Percentiles rank a stretch among this genome's conserved stretches.
Evolutionary conservation across 176 grass and related monocot genomes (phyloP).

Genomic region (Poa pratensis): DNA sequence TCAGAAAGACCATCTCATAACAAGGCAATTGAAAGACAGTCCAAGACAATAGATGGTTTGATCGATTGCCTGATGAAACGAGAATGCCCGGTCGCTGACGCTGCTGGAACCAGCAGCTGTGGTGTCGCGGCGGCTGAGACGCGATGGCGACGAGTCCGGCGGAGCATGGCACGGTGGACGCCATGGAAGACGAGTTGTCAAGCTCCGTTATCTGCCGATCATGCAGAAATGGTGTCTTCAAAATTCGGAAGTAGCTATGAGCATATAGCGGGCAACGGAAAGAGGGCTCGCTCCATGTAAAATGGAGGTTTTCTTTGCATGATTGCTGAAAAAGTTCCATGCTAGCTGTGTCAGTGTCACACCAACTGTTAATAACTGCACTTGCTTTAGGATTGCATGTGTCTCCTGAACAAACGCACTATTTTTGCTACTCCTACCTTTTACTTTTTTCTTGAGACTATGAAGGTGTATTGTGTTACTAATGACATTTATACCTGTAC

Average conservation of each 20-base stretch:
- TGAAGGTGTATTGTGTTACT: too few species aligned
- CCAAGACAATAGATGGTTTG: not conserved
- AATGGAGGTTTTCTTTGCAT: conserved; percentile 48
- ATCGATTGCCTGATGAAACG: conserved; percentile 5
- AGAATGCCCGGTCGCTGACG: not conserved
- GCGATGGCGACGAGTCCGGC: not conserved
- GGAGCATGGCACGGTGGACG: not conserved
- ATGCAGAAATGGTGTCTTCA: not conserved
- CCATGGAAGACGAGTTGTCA: conserved; percentile 1
- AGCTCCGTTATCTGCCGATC: not conserved
- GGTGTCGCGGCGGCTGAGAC: not conserved
- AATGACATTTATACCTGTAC: too few species aligned
- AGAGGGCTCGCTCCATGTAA: not conserved
- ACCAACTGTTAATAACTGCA: not conserved
- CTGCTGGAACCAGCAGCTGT: not conserved
- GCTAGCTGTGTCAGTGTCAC: not conserved
- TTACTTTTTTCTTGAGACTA: too few species aligned
- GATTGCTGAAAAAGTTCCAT: conserved; percentile 6
- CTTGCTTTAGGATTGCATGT: not conserved
- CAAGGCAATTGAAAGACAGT: not conserved
- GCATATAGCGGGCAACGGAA: not conserved
- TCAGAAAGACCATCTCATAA: not conserved
- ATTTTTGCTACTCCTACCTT: too few species aligned
- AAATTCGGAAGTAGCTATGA: not conserved
- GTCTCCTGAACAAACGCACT: not conserved